Conservation (phyloP, 768 basidiomycete species). For the Amanita pseudoporphyria region DNA sequence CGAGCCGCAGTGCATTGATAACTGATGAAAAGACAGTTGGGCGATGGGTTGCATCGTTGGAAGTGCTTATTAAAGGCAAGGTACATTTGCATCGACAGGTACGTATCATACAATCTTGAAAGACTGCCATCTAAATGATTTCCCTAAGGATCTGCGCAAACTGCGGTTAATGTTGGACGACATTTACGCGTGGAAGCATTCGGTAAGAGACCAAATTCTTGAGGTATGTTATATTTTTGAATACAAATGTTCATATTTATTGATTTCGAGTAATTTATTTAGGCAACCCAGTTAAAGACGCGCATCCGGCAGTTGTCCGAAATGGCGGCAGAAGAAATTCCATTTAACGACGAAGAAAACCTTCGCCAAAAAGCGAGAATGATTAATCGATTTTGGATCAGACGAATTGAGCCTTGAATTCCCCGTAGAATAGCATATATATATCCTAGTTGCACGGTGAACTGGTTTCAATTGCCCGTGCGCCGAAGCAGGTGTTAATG, state of each 20-base stretch:
- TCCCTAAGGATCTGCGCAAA: neutral
- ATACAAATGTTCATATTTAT: neutral
- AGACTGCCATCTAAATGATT: neutral
- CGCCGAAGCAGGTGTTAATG: too few relatives aligned
- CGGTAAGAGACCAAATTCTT: neutral
- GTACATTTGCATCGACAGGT: conserved; percentile 1
- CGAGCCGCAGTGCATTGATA: neutral
- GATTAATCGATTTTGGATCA: neutral
- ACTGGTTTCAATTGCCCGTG: too few relatives aligned
- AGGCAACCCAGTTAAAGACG: neutral
- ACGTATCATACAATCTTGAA: neutral
- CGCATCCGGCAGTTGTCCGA: conserved; percentile 6
- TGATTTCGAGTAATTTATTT: neutral
- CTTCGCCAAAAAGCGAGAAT: conserved; percentile 2
- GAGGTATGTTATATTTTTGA: neutral
- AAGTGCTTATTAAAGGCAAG: conserved; percentile 5
- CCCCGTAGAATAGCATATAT: too few relatives aligned
- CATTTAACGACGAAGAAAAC: conserved; percentile 6
- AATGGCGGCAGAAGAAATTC: conserved; percentile 3
- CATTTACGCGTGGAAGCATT: neutral
- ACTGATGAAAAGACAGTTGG: neutral
- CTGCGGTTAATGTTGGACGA: neutral
- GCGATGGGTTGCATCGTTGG: neutral
- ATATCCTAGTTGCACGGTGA: neutral
- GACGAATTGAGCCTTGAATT: neutral